These are phyloP conservation scores for Umbelopsis vinacea DNA, from an alignment of 192 early-diverging fungal genomes.

Conservation along the genomic window DNA sequence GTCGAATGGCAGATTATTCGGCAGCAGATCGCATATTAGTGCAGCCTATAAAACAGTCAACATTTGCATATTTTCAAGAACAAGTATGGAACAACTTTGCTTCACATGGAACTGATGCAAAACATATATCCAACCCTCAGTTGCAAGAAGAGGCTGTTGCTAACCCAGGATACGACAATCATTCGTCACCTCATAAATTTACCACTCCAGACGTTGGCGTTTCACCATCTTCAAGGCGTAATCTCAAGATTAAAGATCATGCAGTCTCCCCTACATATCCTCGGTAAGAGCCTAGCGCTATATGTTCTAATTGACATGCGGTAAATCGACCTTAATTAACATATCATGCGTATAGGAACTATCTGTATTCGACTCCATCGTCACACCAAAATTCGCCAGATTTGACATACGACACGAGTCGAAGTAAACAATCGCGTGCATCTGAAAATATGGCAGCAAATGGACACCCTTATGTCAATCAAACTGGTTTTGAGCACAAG, in stretches of 20 bases:
- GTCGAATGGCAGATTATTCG: conserved; percentile 36
- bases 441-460: neutral
- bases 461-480: neutral
- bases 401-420: neutral
- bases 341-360: neutral
- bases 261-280: neutral
- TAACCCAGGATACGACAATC: neutral
- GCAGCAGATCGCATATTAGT: conserved; percentile 36
- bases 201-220: conserved; percentile 37
- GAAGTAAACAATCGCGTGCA: neutral
- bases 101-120: neutral
- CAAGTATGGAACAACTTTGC: conserved; percentile 15
- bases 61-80: conserved; percentile 14
- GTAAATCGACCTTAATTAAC: neutral
- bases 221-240: conserved; percentile 31
- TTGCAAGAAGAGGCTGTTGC: neutral
- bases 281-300: neutral
- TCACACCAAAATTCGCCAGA: neutral
- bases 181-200: neutral
- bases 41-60: conserved; percentile 15
- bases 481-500: conserved; percentile 11
- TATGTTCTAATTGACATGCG: neutral
- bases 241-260: conserved; percentile 2
- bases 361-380: neutral
- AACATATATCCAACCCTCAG: conserved; percentile 1